Evolutionary conservation across 179 eudicot genomes (phyloP), one percentile per base, ranked within the genome.

Genomic region (Corrigiola litoralis): DNA sequence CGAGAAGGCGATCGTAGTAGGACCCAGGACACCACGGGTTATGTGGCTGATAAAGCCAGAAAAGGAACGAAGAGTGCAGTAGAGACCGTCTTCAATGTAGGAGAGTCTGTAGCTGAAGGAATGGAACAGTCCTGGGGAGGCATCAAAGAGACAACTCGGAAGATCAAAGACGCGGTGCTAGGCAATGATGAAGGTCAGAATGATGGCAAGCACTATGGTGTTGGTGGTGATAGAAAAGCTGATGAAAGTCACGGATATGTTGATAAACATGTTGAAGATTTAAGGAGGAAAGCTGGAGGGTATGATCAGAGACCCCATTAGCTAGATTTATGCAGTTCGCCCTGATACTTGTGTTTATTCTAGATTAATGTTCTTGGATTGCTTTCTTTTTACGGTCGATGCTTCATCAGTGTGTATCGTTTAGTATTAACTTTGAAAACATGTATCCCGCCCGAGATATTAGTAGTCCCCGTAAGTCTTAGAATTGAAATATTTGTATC

Each of bases 91-190:
- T 61, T 77, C 25, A 61, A 57, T 2, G 54, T 73, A 0, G 82
- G 80, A 5, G 73, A 64, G 13, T 66, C 59, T 36, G 54, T 77
- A 13, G 81, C 80, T 0, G 66, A 78, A 47, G 76, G 77, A 0
- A 52, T 78, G 78, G 86, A 79, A 50, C 34, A 71, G n/a, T 56
- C 72, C 3, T 70, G 66, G 73, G 80, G 76, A 4, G 66, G 65
- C 1, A 55, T 75, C 28, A 74, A 73, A 59, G 68, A 76, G 55
- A 76, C 81, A 2, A 71, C 77, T 0, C 16, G 68, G 17, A 67
- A 63, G 54, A 48, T 81, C 13, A 71, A 67, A n/a, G 73, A 74
- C 6, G 60, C 73, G 0, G 77, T 82, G 11, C 33, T 74, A 6
- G 81, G 77, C 0, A 47, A 66, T 3, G 36, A 57, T 10, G 70